Base-by-base conservation (phyloP, 2,329 filamentous ascomycete genomes). In the Fusarium citri region DNA sequence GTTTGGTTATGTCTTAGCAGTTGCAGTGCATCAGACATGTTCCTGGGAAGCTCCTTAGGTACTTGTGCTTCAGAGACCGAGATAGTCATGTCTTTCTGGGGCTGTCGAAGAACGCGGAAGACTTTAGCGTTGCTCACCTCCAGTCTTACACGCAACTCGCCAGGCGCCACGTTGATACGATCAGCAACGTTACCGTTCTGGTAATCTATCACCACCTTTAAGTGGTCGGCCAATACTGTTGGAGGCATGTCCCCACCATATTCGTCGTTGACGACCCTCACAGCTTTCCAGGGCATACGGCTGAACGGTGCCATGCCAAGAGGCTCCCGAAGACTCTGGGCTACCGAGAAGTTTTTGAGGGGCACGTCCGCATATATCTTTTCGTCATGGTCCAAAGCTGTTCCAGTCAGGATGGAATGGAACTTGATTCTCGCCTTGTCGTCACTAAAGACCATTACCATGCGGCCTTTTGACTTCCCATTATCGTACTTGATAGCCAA, bases 121-220 rank as follows among this genome's bases (percentile, higher is more conserved):
- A 88, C 83, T 51, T 88, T 88, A 23, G 85, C 84, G 55, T 88
- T 86, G 58, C 85, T 83, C 31, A 91, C 86, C 69, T 91, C 88
- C 34, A 94, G 82, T 30, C 88, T 85, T 50, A 94, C 78, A 72
- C 88, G 88, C 72, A 94, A 78, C 79, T 94, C 91, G n/a, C 92
- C 92, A 14, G 91, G 90, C 3, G 86, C 90, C 73, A 97, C 85
- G 72, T 97, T 97, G 76, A 97, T 85, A 40, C 94, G 88, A 80
- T 98, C 94, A 3, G 92, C 93, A 18, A 97, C 83, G 43, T 90
- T 93, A 50, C 94, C 93, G 71, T 91, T 89, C 65, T 91, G 88
- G 69, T 92, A 93, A 60, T 94, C 90, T 31, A 93, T 85, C 55
- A 97, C 86, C 20, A 97, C 85, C 28, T 94, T 88, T 66, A 97